phyloP scores from a whole-genome alignment of 1,284 basidiomycete species.

The Coriolopsis trogii region DNA sequence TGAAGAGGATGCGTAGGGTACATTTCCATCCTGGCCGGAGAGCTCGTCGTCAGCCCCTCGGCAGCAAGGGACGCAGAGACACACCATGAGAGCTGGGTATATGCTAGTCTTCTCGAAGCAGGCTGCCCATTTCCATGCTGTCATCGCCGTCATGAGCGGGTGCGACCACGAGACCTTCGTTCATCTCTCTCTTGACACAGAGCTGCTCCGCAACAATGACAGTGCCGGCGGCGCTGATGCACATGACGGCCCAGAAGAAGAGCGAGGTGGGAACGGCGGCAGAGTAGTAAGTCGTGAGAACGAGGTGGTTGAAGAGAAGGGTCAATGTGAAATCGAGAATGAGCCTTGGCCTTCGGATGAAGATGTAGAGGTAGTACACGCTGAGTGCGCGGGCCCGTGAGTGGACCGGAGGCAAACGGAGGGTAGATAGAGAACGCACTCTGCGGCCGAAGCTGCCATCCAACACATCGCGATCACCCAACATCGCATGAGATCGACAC shows the following conservation, averaged over 20 bases:
- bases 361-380: conserved; percentile 84
- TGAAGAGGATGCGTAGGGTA: too few relatives aligned
- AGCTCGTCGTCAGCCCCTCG: too few relatives aligned
- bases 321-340: conserved; percentile 95
- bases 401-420: background rate
- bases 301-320: conserved; percentile 86
- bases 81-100: background rate
- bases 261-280: conserved; percentile 84
- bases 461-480: conserved; percentile 89
- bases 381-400: conserved; percentile 46
- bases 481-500: conserved; percentile 75
- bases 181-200: conserved; percentile 93
- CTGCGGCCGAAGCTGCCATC: conserved; percentile 76
- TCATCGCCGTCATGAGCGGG: conserved; percentile 41
- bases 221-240: conserved; percentile 71
- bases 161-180: conserved; percentile 73
- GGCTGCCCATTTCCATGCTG: conserved; percentile 61
- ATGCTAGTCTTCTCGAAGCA: conserved; percentile 40
- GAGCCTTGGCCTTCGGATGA: conserved; percentile 89
- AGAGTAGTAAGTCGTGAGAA: conserved; percentile 92
- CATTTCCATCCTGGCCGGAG: too few relatives aligned
- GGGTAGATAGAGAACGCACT: conserved; percentile 51
- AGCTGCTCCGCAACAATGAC: conserved; percentile 88
- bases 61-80: background rate
- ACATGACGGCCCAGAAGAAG: conserved; percentile 87